Percentiles rank a stretch among this genome's conserved stretches.
Conservation (phyloP, 257 asterid species). For the Misopates orontium region DNA sequence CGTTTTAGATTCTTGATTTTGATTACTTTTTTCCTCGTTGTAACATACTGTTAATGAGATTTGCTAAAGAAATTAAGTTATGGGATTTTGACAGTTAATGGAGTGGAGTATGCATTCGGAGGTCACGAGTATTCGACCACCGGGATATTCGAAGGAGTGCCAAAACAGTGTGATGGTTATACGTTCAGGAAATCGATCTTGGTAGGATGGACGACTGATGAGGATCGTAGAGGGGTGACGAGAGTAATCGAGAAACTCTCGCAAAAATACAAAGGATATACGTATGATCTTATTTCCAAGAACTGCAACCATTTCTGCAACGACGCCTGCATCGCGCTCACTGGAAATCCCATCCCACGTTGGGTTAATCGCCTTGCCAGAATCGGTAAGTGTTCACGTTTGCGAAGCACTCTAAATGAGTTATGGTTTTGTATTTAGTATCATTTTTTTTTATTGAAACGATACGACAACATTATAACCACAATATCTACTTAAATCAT, state of each 20-base stretch:
- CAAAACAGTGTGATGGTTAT: slow-evolving; percentile 57
- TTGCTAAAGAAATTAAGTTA: no score
- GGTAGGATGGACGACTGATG: slow-evolving; percentile 57
- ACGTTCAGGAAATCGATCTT: slow-evolving; percentile 53
- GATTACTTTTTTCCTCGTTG: no score
- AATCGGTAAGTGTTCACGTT: slow-evolving; percentile 52
- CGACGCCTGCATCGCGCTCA: slow-evolving; percentile 50
- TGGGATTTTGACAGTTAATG: slow-evolving; percentile 49
- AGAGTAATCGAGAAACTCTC: slow-evolving; percentile 49
- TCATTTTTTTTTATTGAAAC: slow-evolving; percentile 10
- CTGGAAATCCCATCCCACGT: slow-evolving; percentile 52
- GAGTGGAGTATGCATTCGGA: slow-evolving; percentile 71
- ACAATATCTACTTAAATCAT: no score
- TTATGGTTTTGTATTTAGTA: no score
- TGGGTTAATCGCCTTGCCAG: slow-evolving; percentile 82
- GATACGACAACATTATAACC: no score
- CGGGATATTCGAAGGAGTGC: slow-evolving; percentile 63
- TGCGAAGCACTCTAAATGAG: no score
- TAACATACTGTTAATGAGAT: no score
- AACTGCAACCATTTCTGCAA: slow-evolving; percentile 80
- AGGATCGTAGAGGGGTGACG: slow-evolving; percentile 41
- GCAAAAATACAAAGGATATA: slow-evolving; percentile 47
- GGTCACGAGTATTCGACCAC: slow-evolving; percentile 64
- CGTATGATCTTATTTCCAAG: slow-evolving; percentile 57
- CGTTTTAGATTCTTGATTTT: no score